phyloP scores from a whole-genome alignment of 768 basidiomycete species.

The Pholiota conissans region DNA sequence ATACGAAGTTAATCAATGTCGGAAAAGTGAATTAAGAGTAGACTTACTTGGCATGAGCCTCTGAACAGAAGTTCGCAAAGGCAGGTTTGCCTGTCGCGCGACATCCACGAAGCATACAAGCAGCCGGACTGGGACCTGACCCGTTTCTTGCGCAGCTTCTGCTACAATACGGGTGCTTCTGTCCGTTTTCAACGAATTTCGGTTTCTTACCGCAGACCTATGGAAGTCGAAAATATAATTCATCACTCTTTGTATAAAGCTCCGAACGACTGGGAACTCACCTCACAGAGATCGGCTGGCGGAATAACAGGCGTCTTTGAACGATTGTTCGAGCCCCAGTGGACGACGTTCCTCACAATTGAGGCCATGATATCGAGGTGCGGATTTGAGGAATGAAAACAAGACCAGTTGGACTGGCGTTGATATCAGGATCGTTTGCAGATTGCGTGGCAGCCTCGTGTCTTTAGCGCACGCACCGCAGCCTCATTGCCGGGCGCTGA shows the following conservation, averaged over 20 bases:
- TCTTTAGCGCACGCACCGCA: constrained; percentile 24
- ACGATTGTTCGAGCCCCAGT: constrained; percentile 37
- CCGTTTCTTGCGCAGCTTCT: constrained; percentile 58
- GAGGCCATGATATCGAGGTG: constrained; percentile 36
- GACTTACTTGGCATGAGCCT: constrained; percentile 55
- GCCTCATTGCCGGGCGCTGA: constrained; percentile 35
- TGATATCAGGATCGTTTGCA: constrained; percentile 26
- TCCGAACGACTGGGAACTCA: constrained; percentile 21
- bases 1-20: neutral
- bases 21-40: neutral
- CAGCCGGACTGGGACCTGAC: constrained; percentile 34
- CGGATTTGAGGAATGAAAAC: constrained; percentile 19
- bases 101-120: constrained; percentile 53
- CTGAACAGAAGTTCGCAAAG: constrained; percentile 58
- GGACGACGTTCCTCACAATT: constrained; percentile 39
- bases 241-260: constrained; percentile 8
- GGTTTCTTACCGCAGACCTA: constrained; percentile 62
- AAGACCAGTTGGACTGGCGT: constrained; percentile 10
- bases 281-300: constrained; percentile 48
- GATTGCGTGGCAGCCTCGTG: constrained; percentile 29
- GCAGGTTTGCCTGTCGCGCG: constrained; percentile 48
- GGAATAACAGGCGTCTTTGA: constrained; percentile 17
- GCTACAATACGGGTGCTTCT: constrained; percentile 59
- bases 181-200: constrained; percentile 62
- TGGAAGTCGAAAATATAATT: neutral